phyloP scores from a whole-genome alignment of 192 early-diverging fungal genomes.

The Coemansia umbellata region DNA sequence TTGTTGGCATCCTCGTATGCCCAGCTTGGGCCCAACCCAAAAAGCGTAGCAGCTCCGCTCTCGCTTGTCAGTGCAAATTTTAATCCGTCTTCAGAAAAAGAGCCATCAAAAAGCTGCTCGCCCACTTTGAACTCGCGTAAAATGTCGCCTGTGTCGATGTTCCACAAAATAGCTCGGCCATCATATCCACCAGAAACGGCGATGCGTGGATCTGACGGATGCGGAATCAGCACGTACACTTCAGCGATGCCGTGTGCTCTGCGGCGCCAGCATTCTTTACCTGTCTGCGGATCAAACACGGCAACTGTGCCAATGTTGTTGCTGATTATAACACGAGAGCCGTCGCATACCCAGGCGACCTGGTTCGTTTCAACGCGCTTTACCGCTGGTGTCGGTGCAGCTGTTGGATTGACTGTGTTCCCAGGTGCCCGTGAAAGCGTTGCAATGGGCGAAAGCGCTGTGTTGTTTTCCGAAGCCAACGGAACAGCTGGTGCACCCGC shows the following conservation, averaged over 20 bases:
- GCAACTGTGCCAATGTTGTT: constrained; percentile 63
- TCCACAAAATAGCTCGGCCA: constrained; percentile 78
- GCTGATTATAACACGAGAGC: constrained; percentile 61
- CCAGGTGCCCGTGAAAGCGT: background rate
- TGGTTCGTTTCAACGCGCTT: constrained; percentile 51
- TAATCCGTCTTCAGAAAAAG: constrained; percentile 72
- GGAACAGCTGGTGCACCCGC: background rate
- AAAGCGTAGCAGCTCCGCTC: constrained; percentile 65
- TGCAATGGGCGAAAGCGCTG: background rate
- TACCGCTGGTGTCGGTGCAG: background rate
- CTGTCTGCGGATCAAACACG: constrained; percentile 65
- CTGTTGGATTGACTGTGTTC: background rate
- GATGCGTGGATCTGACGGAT: constrained; percentile 68
- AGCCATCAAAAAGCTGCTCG: constrained; percentile 64
- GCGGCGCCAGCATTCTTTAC: constrained; percentile 49
- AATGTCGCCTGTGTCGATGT: constrained; percentile 57
- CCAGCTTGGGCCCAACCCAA: constrained; percentile 59
- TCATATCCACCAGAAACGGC: constrained; percentile 81
- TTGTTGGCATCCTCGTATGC: constrained; percentile 36
- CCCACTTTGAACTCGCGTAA: constrained; percentile 53
- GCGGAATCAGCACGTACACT: constrained; percentile 70
- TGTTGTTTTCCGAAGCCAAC: constrained; percentile 13
- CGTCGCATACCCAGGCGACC: constrained; percentile 72
- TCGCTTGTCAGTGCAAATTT: constrained; percentile 71
- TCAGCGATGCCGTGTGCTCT: constrained; percentile 47